Evolutionary conservation across 257 asterid genomes (phyloP).

Genomic region (Nicotiana attenuata): DNA sequence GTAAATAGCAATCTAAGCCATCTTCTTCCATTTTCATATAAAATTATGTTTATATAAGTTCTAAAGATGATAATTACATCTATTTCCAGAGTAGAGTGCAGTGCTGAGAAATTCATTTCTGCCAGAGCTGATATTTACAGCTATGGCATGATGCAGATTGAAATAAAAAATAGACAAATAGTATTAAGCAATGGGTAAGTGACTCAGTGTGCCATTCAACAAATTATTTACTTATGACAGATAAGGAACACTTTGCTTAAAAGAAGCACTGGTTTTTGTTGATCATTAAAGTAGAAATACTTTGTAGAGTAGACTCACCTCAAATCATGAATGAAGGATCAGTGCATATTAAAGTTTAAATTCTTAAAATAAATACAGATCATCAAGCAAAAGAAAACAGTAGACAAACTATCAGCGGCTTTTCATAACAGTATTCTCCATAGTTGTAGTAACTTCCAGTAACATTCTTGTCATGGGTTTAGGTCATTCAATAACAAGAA

Average conservation of each 20-base stretch:
- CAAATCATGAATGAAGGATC: not conserved
- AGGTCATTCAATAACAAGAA: not conserved
- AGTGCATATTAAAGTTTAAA: too few relatives aligned
- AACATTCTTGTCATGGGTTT: not conserved
- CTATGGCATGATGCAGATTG: not conserved
- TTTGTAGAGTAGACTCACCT: not conserved
- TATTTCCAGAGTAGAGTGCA: not conserved
- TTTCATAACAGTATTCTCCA: too few relatives aligned
- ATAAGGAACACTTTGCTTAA: not conserved
- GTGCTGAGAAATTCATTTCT: not conserved
- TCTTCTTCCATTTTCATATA: not conserved
- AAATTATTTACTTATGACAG: not conserved
- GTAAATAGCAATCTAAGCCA: not conserved
- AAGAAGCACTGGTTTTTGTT: not conserved
- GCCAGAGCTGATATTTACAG: not conserved
- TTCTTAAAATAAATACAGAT: too few relatives aligned
- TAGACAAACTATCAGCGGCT: too few relatives aligned
- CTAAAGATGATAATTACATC: not conserved
- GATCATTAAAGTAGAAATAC: not conserved
- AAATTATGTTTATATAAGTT: not conserved
- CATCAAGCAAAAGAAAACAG: too few relatives aligned
- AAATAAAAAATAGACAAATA: not conserved
- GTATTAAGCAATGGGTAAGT: not conserved
- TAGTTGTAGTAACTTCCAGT: too few relatives aligned
- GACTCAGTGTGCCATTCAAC: not conserved